These are phyloP conservation scores for Euptelea pleiosperma DNA, from an alignment of 164 flowering plant genomes.

Conservation along the genomic window DNA sequence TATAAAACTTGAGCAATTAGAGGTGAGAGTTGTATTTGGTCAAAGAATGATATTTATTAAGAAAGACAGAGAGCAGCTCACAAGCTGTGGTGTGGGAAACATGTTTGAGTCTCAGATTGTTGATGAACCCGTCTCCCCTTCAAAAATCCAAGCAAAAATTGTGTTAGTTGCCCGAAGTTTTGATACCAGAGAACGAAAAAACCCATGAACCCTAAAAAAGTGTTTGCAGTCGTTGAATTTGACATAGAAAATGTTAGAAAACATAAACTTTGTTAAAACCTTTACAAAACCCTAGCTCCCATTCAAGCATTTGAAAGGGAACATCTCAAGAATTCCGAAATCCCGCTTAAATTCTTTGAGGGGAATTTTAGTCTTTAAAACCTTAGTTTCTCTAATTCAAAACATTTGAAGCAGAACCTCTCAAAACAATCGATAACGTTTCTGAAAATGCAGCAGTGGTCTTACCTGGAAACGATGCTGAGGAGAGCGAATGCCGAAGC, in stretches of 20 bases:
- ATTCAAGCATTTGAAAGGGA: neutral
- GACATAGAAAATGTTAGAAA: neutral
- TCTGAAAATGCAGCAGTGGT: too few relatives aligned
- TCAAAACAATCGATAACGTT: neutral
- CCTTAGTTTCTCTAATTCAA: neutral
- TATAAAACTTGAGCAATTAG: neutral
- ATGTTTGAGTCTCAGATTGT: conserved; percentile 29
- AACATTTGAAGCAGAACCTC: neutral
- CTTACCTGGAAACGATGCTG: conserved; percentile 48
- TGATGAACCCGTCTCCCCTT: conserved; percentile 53
- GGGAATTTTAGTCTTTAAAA: too few relatives aligned
- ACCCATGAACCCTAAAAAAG: conserved; percentile 3
- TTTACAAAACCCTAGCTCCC: conserved; percentile 19
- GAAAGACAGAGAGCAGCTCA: conserved; percentile 31
- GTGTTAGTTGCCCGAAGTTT: conserved; percentile 4
- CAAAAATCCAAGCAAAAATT: conserved; percentile 12
- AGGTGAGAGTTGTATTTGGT: neutral
- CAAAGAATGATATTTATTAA: neutral
- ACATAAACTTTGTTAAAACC: conserved; percentile 2
- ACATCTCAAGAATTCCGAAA: neutral
- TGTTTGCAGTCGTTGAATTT: neutral
- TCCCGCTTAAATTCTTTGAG: too few relatives aligned
- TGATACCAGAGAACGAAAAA: neutral
- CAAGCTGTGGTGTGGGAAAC: conserved; percentile 53
- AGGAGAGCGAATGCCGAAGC: conserved; percentile 52